Evolutionary conservation across 257 asterid species (phyloP).

Genomic region (Ehretia macrophylla): DNA sequence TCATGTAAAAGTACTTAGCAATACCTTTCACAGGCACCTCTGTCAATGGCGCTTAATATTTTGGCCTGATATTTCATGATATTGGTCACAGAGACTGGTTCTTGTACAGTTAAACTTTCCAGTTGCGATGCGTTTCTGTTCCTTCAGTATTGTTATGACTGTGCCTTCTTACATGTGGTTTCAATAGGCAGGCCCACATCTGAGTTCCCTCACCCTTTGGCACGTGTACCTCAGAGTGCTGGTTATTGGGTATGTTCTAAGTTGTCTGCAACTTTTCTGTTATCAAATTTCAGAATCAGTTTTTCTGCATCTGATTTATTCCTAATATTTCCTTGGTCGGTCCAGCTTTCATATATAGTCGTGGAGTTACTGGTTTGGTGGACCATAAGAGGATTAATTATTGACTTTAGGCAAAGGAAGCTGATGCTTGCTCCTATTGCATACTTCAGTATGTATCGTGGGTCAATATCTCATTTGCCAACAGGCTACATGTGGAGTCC

Average conservation of each 20-base stretch:
- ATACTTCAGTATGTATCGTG: slow-evolving; percentile 89
- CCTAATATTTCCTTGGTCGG: slow-evolving; percentile 10
- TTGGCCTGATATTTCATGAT: too few relatives aligned
- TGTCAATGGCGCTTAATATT: too few relatives aligned
- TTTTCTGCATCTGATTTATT: background rate
- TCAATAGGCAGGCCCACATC: slow-evolving; percentile 82
- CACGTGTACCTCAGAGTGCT: slow-evolving; percentile 97
- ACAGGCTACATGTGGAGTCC: slow-evolving; percentile 99
- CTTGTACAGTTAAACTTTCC: too few relatives aligned
- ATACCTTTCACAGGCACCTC: too few relatives aligned
- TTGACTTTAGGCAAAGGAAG: slow-evolving; percentile 86
- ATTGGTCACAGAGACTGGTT: too few relatives aligned
- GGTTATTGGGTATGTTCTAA: slow-evolving; percentile 82
- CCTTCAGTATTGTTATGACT: too few relatives aligned
- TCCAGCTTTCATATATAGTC: slow-evolving; percentile 85
- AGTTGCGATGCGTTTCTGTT: too few relatives aligned
- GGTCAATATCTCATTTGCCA: slow-evolving; percentile 95
- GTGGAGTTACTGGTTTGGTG: slow-evolving; percentile 99
- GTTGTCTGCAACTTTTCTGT: background rate
- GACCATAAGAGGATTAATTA: slow-evolving; percentile 90
- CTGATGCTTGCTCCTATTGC: slow-evolving; percentile 92
- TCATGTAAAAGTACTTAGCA: too few relatives aligned
- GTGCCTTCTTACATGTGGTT: slow-evolving; percentile 16
- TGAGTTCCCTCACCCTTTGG: slow-evolving; percentile 98
- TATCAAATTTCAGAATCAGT: too few relatives aligned